These are phyloP conservation scores for Lodderomyces parapsilosis DNA, from an alignment of 1,139 yeast genomes.

Conservation along the genomic window DNA sequence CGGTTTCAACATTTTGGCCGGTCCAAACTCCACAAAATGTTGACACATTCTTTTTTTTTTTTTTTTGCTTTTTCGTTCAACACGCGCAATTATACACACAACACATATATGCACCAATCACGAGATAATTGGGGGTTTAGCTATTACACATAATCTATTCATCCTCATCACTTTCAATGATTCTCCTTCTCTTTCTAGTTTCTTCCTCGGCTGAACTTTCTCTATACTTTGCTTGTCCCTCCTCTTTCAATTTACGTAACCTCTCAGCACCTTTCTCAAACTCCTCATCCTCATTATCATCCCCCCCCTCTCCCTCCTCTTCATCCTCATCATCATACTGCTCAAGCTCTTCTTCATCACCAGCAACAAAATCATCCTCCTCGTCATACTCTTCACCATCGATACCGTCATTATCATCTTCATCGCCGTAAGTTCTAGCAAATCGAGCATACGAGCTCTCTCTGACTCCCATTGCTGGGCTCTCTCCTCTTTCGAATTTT, in stretches of 20 bases:
- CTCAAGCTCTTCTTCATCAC: conserved; percentile 50
- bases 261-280: conserved; percentile 63
- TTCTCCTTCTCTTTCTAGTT: conserved; percentile 40
- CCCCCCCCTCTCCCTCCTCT: conserved; percentile 52
- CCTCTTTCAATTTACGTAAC: conserved; percentile 57
- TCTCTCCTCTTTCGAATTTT: conserved; percentile 30
- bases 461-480: conserved; percentile 18
- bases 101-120: no score
- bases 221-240: conserved; percentile 51
- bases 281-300: conserved; percentile 58
- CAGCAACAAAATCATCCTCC: conserved; percentile 41
- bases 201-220: conserved; percentile 50
- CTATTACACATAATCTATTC: conserved; percentile 6
- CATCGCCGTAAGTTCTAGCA: conserved; percentile 40
- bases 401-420: conserved; percentile 29
- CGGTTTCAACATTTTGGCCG: conserved; percentile 31
- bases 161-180: conserved; percentile 46
- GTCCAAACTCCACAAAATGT: conserved; percentile 4
- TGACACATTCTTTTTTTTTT: not conserved
- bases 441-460: conserved; percentile 43
- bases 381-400: conserved; percentile 26
- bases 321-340: conserved; percentile 35
- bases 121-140: not conserved
- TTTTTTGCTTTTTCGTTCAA: not conserved
- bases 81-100: not conserved